Conservation (phyloP, 108 stramenopile genomes). For the Stephanodiscus triporus region DNA sequence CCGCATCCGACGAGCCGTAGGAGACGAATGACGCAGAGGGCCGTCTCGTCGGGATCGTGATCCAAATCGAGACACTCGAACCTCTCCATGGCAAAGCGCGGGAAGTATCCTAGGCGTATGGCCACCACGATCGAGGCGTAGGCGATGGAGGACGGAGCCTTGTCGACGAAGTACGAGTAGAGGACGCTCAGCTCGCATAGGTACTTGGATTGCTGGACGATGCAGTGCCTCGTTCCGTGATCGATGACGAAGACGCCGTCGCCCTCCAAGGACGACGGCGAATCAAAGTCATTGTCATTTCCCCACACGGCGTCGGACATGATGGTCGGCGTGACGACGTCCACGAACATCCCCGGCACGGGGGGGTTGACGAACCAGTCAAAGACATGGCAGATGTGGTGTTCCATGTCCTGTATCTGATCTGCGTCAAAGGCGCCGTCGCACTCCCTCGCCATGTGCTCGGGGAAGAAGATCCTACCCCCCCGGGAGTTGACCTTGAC, state of each 20-base stretch:
- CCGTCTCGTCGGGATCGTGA: not conserved
- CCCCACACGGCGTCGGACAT: not conserved
- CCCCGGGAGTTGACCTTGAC: not conserved
- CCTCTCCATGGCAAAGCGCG: not conserved
- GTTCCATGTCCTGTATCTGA: slow-evolving; percentile 9
- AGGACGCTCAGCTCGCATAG: slow-evolving; percentile 9
- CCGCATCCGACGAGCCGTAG: not conserved
- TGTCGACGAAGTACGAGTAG: slow-evolving; percentile 4
- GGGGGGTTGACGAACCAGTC: slow-evolving; percentile 5
- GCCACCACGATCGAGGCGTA: slow-evolving; percentile 1
- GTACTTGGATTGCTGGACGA: slow-evolving; percentile 5
- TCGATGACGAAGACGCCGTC: slow-evolving; percentile 1
- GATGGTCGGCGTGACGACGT: not conserved
- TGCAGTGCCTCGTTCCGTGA: not conserved
- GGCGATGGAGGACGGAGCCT: not conserved
- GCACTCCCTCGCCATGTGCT: not conserved
- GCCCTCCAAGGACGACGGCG: not conserved
- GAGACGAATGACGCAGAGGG: not conserved
- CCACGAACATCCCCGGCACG: not conserved
- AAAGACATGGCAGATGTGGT: slow-evolving; percentile 10
- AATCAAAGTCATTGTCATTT: not conserved
- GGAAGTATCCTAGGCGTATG: not conserved
- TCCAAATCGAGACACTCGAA: not conserved
- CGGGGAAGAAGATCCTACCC: not conserved
- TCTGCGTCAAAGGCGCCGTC: not conserved